Percentiles rank a stretch among this genome's conserved stretches.
Conservation (phyloP, 2,329 filamentous ascomycete species). For the Plectosphaerella sp. region DNA sequence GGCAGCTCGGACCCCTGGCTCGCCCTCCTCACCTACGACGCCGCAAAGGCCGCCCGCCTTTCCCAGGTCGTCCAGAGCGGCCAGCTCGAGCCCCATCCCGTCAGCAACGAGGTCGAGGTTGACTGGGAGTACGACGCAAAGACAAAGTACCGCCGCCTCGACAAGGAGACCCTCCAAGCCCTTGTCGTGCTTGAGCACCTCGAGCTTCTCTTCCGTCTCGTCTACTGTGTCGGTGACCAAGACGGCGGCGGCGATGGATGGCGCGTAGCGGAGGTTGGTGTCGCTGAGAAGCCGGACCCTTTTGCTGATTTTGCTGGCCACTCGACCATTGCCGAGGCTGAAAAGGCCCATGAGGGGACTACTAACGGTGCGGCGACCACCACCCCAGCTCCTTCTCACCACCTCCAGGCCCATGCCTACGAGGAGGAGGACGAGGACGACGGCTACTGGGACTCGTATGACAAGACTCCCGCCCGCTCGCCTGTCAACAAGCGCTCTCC, state of each 20-base stretch:
- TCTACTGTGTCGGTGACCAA: constrained; percentile 65
- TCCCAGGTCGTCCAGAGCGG: constrained; percentile 58
- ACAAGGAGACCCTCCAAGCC: constrained; percentile 70
- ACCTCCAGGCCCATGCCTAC: constrained; percentile 12
- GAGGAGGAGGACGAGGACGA: constrained; percentile 67
- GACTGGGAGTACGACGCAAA: constrained; percentile 63
- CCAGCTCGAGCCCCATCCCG: constrained; percentile 72
- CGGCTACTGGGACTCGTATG: constrained; percentile 77
- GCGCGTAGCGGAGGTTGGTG: constrained; percentile 66
- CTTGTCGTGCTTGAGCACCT: constrained; percentile 59
- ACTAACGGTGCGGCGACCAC: constrained; percentile 19
- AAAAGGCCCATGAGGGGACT: constrained; percentile 41
- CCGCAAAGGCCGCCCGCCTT: constrained; percentile 50
- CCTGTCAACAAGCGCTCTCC: constrained; percentile 60
- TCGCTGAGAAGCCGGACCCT: constrained; percentile 52
- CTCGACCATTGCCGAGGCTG: constrained; percentile 53
- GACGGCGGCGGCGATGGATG: constrained; percentile 60
- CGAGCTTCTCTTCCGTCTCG: constrained; percentile 58
- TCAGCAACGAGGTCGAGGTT: constrained; percentile 74
- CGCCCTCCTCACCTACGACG: constrained; percentile 65
- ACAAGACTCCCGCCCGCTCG: constrained; percentile 63
- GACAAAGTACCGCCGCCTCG: constrained; percentile 62
- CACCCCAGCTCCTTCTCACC: constrained; percentile 6
- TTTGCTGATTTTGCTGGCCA: constrained; percentile 49
- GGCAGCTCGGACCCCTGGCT: constrained; percentile 66